phyloP scores from a whole-genome alignment of 306 rosid species.

The Hippophae rhamnoides region DNA sequence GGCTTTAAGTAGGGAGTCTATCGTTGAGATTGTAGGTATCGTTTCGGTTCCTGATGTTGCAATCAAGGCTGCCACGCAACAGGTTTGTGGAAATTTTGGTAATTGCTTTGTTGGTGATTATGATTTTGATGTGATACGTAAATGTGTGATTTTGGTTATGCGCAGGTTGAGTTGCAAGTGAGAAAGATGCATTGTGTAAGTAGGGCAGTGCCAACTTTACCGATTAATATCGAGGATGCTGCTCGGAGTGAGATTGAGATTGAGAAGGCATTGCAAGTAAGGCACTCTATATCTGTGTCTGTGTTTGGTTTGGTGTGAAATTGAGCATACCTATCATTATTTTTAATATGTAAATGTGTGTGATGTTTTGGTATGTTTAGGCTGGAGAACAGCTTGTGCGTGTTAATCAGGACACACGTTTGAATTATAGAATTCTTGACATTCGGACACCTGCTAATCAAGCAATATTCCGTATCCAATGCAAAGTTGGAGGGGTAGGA shows the following conservation, averaged over 20 bases:
- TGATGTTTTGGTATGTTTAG: slow-evolving; percentile 28
- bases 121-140: not conserved
- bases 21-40: slow-evolving; percentile 62
- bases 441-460: slow-evolving; percentile 75
- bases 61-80: slow-evolving; percentile 78
- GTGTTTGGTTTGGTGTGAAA: not conserved
- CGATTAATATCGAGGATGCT: slow-evolving; percentile 80
- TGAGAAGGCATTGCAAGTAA: slow-evolving; percentile 63
- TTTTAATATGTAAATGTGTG: too few species aligned
- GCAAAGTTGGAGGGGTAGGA: slow-evolving; percentile 51
- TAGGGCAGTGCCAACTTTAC: slow-evolving; percentile 61
- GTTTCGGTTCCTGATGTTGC: slow-evolving; percentile 51
- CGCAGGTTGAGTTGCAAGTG: slow-evolving; percentile 82
- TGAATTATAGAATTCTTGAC: slow-evolving; percentile 66
- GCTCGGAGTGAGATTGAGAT: slow-evolving; percentile 75
- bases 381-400: slow-evolving; percentile 76
- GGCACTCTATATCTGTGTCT: not conserved
- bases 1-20: slow-evolving; percentile 64
- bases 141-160: slow-evolving; percentile 1
- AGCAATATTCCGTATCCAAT: slow-evolving; percentile 63
- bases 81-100: slow-evolving; percentile 21
- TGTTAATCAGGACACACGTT: slow-evolving; percentile 83
- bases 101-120: too few species aligned
- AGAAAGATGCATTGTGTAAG: slow-evolving; percentile 56
- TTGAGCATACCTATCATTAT: too few species aligned